Conservation (phyloP, 257 asterid genomes). For the Forsythia suspensa region DNA sequence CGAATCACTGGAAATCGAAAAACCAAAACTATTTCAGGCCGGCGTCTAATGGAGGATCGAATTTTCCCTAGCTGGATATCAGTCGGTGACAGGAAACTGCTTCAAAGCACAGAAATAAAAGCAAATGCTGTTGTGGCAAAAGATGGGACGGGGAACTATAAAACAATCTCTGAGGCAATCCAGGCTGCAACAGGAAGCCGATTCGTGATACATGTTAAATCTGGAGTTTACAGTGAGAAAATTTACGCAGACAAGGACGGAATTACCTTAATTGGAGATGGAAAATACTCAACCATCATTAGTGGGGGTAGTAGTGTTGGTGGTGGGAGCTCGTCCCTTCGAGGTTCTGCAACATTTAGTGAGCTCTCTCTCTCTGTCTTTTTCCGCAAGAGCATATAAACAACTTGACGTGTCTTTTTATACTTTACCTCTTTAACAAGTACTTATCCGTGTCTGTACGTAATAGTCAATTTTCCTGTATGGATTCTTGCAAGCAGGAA, state of each 20-base stretch:
- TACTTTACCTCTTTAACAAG: background rate
- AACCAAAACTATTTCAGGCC: background rate
- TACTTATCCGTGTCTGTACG: background rate
- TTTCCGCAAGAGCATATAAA: no score
- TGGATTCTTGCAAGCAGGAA: background rate
- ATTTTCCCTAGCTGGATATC: constrained; percentile 58
- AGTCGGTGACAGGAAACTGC: constrained; percentile 42
- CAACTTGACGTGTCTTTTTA: background rate
- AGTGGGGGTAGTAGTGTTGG: constrained; percentile 45
- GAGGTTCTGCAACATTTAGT: constrained; percentile 70
- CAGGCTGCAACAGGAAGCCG: constrained; percentile 56
- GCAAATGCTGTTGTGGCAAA: constrained; percentile 74
- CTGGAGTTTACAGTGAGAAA: constrained; percentile 70
- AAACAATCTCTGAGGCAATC: constrained; percentile 61
- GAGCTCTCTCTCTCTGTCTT: constrained; percentile 16
- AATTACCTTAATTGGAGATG: constrained; percentile 75
- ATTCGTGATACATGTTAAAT: constrained; percentile 67
- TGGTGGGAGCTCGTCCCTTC: constrained; percentile 50
- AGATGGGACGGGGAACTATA: constrained; percentile 65
- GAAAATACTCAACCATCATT: constrained; percentile 63
- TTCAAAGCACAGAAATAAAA: constrained; percentile 31
- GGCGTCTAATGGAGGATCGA: constrained; percentile 21
- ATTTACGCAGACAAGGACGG: constrained; percentile 60
- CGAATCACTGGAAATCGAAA: constrained; percentile 29
- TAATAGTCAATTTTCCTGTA: background rate